Base-by-base conservation (phyloP, 257 asterid genomes). In the Ilex asprella region DNA sequence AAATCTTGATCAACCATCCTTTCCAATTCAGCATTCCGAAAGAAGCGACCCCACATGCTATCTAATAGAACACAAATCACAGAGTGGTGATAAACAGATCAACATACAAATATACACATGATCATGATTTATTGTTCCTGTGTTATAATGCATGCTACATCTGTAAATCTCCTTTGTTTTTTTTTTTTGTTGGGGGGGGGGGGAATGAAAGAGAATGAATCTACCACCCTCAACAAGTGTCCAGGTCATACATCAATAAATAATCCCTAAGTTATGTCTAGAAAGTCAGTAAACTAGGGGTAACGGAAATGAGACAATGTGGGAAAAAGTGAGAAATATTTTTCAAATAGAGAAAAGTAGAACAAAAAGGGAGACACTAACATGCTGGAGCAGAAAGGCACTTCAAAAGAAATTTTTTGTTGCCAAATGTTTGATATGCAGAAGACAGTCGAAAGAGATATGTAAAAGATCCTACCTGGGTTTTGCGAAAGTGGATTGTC, bases 41-140 rank as follows among this genome's bases (percentile, higher is more conserved):
- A 89, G 79, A 89, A 92, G 39, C 96, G 97, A 56, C 97, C 88
- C 97, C 98, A 92, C 95, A 82, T 88, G 85, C 98, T 92, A 80
- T 92, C 97, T 92, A 76, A 68, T 56, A 61, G 16, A 3, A 61
- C 32, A 53, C 27, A 12, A 55, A 61, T 8, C 30, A 62, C 29
- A 15, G 13, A 62, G 8, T 39, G 35, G 56, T 16, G 5, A 29
- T 14, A 60, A 11, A 15, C 54, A 49, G 2, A 4, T 49, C 14
- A 49, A 49, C 16, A 49, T 49, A 49, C 14, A 49, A 15, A 15
- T 11, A 12, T 49, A 12, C 10, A 49, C 54, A 49, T 35, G 8
- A 4, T 35, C 54, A 49, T 35, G 8, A 4, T 35, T 35, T 35
- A 3, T 35, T 8, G 5, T 4, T 35, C 41, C 8, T 3, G 7